Percentiles rank a stretch among this genome's conserved stretches.
phyloP scores from a whole-genome alignment of 73 alveolate genomes.

The Tetrahymena elliotti region DNA sequence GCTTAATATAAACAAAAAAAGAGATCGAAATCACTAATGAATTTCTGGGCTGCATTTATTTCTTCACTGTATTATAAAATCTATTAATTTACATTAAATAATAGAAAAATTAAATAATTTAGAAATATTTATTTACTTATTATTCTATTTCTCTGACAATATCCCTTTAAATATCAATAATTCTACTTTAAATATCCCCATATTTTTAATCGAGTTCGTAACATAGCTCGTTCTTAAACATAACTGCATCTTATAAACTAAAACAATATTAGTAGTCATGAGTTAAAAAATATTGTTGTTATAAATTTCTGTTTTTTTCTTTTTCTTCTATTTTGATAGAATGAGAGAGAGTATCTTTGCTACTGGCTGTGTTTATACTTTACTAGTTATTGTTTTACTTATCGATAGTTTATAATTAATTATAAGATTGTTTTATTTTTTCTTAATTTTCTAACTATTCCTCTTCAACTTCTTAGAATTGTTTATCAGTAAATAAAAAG shows the following conservation, averaged over 20 bases:
- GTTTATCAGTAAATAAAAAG: background rate
- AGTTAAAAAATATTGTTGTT: background rate
- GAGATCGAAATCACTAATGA: background rate
- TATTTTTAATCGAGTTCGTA: background rate
- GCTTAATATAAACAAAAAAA: background rate
- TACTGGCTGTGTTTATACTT: background rate
- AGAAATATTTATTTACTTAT: background rate
- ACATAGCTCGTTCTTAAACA: background rate
- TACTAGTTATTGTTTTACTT: background rate
- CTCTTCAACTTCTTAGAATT: background rate
- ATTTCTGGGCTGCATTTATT: background rate
- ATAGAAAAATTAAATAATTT: background rate
- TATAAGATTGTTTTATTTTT: no score
- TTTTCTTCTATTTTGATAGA: background rate
- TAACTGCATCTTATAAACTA: background rate
- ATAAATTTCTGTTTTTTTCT: background rate
- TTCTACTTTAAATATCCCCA: background rate
- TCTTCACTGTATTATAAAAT: background rate
- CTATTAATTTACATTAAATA: background rate
- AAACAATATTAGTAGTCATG: background rate
- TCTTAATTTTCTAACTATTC: background rate
- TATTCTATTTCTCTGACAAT: background rate
- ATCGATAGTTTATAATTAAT: background rate
- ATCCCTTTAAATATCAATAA: background rate
- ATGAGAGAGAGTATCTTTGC: background rate